phyloP scores from a whole-genome alignment of 176 grass and related monocot genomes.

The Alloteropsis semialata region DNA sequence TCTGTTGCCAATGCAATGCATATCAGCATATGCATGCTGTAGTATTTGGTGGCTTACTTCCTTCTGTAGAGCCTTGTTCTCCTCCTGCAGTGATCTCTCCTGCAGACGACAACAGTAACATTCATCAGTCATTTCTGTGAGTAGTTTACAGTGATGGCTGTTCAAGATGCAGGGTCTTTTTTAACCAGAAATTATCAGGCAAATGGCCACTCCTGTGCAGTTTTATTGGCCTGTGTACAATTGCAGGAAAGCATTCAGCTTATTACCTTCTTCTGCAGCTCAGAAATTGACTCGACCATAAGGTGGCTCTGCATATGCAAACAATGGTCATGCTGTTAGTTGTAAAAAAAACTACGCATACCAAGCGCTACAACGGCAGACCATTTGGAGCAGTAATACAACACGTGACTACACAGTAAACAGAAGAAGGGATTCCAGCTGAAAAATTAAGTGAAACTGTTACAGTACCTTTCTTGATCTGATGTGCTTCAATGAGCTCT shows the following conservation, averaged over 20 bases:
- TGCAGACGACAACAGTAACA: slow-evolving; percentile 31
- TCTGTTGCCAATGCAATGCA: not conserved
- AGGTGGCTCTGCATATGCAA: slow-evolving; percentile 55
- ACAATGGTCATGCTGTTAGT: not conserved
- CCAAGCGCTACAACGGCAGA: not conserved
- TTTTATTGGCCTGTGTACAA: not conserved
- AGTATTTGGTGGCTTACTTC: slow-evolving; percentile 46
- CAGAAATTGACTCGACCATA: slow-evolving; percentile 61
- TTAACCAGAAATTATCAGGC: not conserved
- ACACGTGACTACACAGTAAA: not conserved
- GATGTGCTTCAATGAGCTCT: slow-evolving; percentile 71
- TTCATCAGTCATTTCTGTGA: not conserved
- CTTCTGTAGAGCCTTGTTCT: slow-evolving; percentile 73
- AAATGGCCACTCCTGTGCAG: not conserved
- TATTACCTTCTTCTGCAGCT: slow-evolving; percentile 67
- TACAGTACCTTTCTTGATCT: slow-evolving; percentile 75
- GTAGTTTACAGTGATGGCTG: not conserved
- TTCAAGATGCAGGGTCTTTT: not conserved
- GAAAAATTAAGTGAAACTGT: slow-evolving; percentile 1
- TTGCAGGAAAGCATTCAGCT: not conserved
- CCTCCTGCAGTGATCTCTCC: slow-evolving; percentile 70
- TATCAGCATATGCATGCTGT: not conserved
- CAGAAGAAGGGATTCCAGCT: not conserved
- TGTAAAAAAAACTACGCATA: not conserved
- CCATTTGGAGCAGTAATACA: not conserved